phyloP scores from a whole-genome alignment of 768 basidiomycete species.

The Lanmaoa rubissima region DNA sequence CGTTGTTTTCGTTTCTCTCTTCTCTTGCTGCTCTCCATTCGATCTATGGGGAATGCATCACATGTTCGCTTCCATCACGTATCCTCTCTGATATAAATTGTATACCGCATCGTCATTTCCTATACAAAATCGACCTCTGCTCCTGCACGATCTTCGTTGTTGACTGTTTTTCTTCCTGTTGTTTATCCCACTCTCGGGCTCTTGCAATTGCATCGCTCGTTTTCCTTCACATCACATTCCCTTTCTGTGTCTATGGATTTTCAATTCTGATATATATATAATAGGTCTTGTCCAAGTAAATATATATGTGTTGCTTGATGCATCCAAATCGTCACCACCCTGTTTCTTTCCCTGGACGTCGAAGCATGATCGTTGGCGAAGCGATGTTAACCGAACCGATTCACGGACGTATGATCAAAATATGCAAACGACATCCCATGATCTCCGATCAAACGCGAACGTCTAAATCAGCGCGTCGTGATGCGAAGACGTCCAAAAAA shows the following conservation, averaged over 20 bases:
- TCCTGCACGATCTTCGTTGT: slow-evolving; percentile 1
- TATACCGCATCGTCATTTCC: slow-evolving; percentile 27
- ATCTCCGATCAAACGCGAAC: background rate
- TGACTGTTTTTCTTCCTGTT: background rate
- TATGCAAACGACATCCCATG: background rate
- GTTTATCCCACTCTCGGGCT: background rate
- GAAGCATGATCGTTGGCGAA: background rate
- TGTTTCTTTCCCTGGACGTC: background rate
- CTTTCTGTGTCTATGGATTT: slow-evolving; percentile 2
- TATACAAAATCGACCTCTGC: slow-evolving; percentile 14
- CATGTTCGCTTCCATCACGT: slow-evolving; percentile 9
- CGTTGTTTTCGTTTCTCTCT: background rate
- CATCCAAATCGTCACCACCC: slow-evolving; percentile 15
- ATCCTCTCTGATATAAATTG: slow-evolving; percentile 20
- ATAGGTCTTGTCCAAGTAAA: slow-evolving; percentile 17
- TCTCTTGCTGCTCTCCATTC: slow-evolving; percentile 17
- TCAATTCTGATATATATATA: slow-evolving; percentile 15
- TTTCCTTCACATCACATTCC: background rate
- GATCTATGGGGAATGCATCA: slow-evolving; percentile 11
- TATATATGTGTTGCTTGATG: slow-evolving; percentile 29
- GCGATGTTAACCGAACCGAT: slow-evolving; percentile 1
- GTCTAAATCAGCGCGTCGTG: background rate
- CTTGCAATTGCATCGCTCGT: background rate
- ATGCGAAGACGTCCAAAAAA: slow-evolving; percentile 8
- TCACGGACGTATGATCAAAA: background rate